Evolutionary conservation across 331 rosid species (phyloP), one percentile per base, ranked within the genome.

Genomic region (Cydonia oblonga): DNA sequence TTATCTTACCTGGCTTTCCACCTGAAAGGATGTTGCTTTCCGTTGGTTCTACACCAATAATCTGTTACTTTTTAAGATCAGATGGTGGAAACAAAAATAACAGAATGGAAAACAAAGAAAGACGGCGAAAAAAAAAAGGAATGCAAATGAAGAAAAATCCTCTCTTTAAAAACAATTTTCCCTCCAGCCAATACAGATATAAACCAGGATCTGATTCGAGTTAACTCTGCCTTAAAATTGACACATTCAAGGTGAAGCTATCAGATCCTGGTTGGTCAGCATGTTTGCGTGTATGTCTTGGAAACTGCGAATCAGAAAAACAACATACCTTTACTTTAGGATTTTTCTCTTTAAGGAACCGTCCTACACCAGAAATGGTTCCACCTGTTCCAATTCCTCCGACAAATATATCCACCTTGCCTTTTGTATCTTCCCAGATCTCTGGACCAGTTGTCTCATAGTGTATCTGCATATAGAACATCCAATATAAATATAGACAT

Each of bases 351-450:
- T 91, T 95, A 69, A 95, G 86, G 84, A 88, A 95, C 78, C 67
- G 87, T 54, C 99, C 99, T 52, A 66, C 87, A 63, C 97, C 99
- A 76, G 99, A 60, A 83, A 95, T 88, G 73, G 99, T 95, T 74
- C 99, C 99, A 68, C 99, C 99, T 71, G 99, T 95, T 83, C 99
- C 99, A 73, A 95, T 95, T 82, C 99, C 99, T 18, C 89, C 97
- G 75, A 95, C 81, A 60, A 95, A 95, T 76, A 95, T 89, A 82
- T 95, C 99, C 77, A 95, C 85, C 86, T 91, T 95, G 79, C 97
- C 99, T 65, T 86, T 89, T 33, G 97, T 89, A 79, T 95, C 99
- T 80, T 91, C 97, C 99, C 99, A 95, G 80, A 95, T 95, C 87
- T 95, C 99, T 57, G 99, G 99, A 72, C 99, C 99, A 26, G 99